Base-by-base conservation (phyloP, 352 stramenopile genomes). In the Salisapilia sapeloensis region DNA sequence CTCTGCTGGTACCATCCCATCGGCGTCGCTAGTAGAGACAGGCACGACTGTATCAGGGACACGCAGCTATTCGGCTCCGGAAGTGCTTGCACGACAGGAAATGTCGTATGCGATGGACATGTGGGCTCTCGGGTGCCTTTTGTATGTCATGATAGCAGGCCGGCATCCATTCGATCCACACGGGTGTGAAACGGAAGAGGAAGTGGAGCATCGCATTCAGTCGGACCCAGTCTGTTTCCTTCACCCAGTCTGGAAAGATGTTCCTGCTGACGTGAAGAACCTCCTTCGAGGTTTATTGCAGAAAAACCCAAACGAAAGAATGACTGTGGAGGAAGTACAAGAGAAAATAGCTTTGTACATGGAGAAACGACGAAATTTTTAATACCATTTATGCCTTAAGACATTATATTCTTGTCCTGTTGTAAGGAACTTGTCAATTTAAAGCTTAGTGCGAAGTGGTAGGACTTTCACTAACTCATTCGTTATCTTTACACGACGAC, bases 111-210 rank as follows among this genome's bases (percentile, higher is more conserved):
- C 67, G 4, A 85, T 91, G 66, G 78, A 93, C 39, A 83, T 90
- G 57, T 93, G 78, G 78, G 65, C 76, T 4, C 57, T 93, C 4
- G 78, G 78, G 2, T 92, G 76, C 46, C 70, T 92, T 27, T 43
- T 93, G 27, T 92, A 83, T 48, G 92, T 93, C 38, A 62, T 93
- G 42, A 60, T 93, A 35, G 61, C 59, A 12, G 78, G 78, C 1
- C 55, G 66, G 14, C 78, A 93, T 27, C 78, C 78, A n/a, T 93
- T 93, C 40, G 78, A 93, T 37, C 56, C 77, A 24, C 72, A 60
- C 19, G 78, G 78, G 22, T 56, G 44, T n/a, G 71, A 72, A 2
- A 82, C 44, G 1, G 78, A 93, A 39, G 56, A 69, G 19, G 54
- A 91, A 48, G 61, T 93, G 20, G 33, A 92, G 10, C 49, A 71